phyloP scores from a whole-genome alignment of 805 yeast genomes.

The Lipomyces lipofer region DNA sequence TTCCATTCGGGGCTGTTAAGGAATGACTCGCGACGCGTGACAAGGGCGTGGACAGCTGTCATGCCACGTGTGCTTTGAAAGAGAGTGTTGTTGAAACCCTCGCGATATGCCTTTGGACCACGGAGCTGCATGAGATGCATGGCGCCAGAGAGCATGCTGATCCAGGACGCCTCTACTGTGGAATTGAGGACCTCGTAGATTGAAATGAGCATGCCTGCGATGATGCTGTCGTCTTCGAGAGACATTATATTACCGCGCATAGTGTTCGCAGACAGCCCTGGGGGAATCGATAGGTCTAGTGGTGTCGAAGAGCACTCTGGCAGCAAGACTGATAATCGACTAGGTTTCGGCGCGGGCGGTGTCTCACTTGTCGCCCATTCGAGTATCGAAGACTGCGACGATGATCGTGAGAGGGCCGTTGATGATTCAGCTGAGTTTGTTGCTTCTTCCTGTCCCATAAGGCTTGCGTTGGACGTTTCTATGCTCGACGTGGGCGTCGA shows the following conservation, averaged over 20 bases:
- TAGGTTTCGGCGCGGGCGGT: background rate
- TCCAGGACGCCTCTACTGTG: constrained; percentile 12
- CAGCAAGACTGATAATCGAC: background rate
- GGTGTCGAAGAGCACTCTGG: constrained; percentile 6
- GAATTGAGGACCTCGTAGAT: constrained; percentile 16
- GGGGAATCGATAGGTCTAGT: background rate
- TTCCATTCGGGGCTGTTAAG: constrained; percentile 19
- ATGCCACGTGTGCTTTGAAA: constrained; percentile 18
- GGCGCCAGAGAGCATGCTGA: constrained; percentile 14
- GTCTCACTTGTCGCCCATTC: background rate
- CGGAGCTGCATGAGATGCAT: constrained; percentile 16
- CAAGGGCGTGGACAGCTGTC: constrained; percentile 6
- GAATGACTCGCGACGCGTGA: constrained; percentile 9
- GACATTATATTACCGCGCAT: constrained; percentile 20
- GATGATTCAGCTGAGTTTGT: too few relatives aligned
- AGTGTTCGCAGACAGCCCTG: background rate
- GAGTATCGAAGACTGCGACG: too few relatives aligned
- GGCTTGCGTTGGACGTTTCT: too few relatives aligned
- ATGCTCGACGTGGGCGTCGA: too few relatives aligned
- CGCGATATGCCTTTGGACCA: constrained; percentile 14
- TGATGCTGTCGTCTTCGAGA: constrained; percentile 17
- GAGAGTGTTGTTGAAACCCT: constrained; percentile 4
- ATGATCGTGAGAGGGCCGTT: too few relatives aligned
- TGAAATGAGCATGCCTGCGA: constrained; percentile 16
- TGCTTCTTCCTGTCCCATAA: too few relatives aligned